A percentile compares a stretch with the other conserved stretches of the same genome.
Evolutionary conservation across 2,329 filamentous ascomycete species (phyloP).

Genomic region (Cryphonectria naterciae): DNA sequence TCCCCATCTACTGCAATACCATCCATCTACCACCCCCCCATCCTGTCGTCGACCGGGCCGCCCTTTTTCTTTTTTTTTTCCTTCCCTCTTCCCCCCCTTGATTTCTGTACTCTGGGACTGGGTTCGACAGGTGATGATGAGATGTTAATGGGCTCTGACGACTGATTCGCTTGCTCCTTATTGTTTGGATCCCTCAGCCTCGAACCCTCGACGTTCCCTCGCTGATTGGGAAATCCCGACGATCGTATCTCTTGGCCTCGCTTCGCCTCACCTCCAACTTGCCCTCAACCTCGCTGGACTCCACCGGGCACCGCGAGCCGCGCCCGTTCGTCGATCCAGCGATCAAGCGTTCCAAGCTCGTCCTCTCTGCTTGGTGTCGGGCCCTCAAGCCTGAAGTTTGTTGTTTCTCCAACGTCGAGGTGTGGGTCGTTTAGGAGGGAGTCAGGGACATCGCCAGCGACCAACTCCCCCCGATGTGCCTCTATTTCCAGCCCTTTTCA

Average conservation of each 20-base stretch:
- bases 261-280: neutral
- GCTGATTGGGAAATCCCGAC: constrained; percentile 8
- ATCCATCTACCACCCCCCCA: constrained; percentile 6
- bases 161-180: constrained; percentile 24
- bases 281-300: constrained; percentile 9
- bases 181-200: constrained; percentile 12
- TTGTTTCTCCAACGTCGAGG: neutral
- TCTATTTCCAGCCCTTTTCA: constrained; percentile 24
- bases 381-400: neutral
- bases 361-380: neutral
- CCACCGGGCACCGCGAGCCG: constrained; percentile 3
- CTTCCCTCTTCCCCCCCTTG: neutral
- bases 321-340: neutral
- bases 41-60: neutral
- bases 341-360: neutral
- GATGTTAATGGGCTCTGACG: constrained; percentile 24
- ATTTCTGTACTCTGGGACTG: neutral
- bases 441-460: neutral
- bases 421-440: neutral
- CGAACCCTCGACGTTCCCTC: constrained; percentile 20
- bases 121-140: constrained; percentile 21
- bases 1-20: constrained; percentile 2
- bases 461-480: constrained; percentile 20
- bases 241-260: neutral
- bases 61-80: constrained; percentile 4